Conservation (phyloP, 2,329 filamentous ascomycete species). For the Colletotrichum destructivum region DNA sequence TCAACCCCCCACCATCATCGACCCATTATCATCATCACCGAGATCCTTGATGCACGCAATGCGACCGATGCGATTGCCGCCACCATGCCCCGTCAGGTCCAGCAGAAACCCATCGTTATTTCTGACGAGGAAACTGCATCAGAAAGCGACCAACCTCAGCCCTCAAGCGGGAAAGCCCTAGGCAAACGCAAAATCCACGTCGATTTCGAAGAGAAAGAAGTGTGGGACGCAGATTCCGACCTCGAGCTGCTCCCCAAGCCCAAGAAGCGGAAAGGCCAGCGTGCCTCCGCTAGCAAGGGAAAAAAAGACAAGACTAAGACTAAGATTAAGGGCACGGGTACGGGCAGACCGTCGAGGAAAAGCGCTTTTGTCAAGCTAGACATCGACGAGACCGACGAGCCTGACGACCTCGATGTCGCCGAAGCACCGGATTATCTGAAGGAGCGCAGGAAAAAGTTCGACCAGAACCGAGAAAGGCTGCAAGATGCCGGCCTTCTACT, state of each 20-base stretch:
- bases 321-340: conserved; percentile 44
- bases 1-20: neutral
- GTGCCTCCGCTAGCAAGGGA: conserved; percentile 59
- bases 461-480: conserved; percentile 71
- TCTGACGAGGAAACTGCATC: conserved; percentile 32
- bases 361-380: conserved; percentile 42
- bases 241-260: conserved; percentile 77
- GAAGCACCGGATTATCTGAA: conserved; percentile 82
- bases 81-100: conserved; percentile 21
- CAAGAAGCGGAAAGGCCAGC: conserved; percentile 70
- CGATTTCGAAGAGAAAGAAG: conserved; percentile 59
- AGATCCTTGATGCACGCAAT: neutral
- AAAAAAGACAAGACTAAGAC: conserved; percentile 15
- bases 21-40: neutral
- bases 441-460: conserved; percentile 78
- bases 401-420: conserved; percentile 64
- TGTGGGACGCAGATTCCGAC: conserved; percentile 74
- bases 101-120: conserved; percentile 10
- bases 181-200: conserved; percentile 57
- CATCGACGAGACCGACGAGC: conserved; percentile 53
- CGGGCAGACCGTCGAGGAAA: conserved; percentile 47
- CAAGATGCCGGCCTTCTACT: conserved; percentile 80
- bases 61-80: neutral
- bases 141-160: neutral
- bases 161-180: conserved; percentile 26